Base-by-base conservation (phyloP, 306 rosid species). In the Cicer cuneatum region DNA sequence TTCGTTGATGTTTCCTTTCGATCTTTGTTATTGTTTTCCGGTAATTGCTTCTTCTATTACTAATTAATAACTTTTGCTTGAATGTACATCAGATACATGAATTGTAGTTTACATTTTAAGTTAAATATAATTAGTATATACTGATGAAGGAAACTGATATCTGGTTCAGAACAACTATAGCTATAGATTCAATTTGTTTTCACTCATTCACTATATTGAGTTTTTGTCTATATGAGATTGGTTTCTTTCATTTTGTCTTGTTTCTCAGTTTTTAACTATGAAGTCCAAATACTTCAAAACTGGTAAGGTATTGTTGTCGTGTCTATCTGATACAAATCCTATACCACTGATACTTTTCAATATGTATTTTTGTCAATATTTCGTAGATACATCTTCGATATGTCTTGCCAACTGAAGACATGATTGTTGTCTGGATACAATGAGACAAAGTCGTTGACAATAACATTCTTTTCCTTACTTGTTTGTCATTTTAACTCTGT, bases 11-110 rank as follows among this genome's bases (percentile, higher is more conserved):
- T 79, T 79, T 46, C 73, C 37, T 48, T 38, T 47, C 47, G 19
- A 63, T 61, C 59, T 53, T 8, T 53, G 6, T 12, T 18, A 53
- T 18, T 5, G 19, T 39, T 58, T 39, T n/a, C 35, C 35, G 12
- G 21, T 33, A 33, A 69, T 43, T 61, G 68, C 51, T 66, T 76
- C 68, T 19, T 82, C 11, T 16, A 57, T 72, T 66, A 52, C 52
- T 57, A 15, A 11, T 37, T 13, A 29, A 35, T 59, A 59, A 39
- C 68, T 49, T 10, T 15, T 75, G 56, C 70, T 7, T 40, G 16
- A 35, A 51, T 77, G 12, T 71, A 46, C 65, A 56, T 54, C 35
- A 40, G 53, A 56, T 71, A 65, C 13, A 5, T 11, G 15, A 13
- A 40, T 9, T 45, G 24, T 54, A 46, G 53, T 78, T 78, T 68